Conservation (phyloP, 805 yeast genomes). For the Nakazawaea pomicola region DNA sequence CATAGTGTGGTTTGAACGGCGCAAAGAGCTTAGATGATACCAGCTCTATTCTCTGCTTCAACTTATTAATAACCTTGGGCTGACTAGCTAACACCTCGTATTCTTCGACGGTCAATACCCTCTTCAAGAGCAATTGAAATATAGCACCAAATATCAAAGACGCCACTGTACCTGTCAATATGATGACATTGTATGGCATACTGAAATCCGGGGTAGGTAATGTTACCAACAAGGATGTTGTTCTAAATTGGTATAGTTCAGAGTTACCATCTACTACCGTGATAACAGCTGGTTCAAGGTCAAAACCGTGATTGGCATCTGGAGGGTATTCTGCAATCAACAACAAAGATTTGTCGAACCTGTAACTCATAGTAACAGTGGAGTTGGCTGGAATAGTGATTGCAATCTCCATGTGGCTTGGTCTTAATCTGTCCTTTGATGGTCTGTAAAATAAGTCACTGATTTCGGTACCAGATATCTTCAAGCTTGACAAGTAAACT, state of each 20-base stretch:
- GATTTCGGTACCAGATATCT: conserved; percentile 31
- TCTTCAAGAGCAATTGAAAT: conserved; percentile 71
- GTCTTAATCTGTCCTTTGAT: conserved; percentile 73
- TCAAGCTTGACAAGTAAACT: conserved; percentile 68
- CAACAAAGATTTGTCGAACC: conserved; percentile 83
- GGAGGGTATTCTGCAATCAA: conserved; percentile 95
- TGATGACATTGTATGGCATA: conserved; percentile 97
- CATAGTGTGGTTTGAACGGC: background rate
- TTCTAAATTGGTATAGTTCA: conserved; percentile 51
- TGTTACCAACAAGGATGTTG: conserved; percentile 80
- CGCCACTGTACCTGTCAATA: conserved; percentile 88
- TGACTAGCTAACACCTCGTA: background rate
- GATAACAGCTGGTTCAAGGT: conserved; percentile 85
- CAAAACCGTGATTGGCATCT: conserved; percentile 97
- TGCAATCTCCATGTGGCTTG: conserved; percentile 74
- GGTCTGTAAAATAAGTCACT: conserved; percentile 61
- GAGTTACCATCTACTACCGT: conserved; percentile 38
- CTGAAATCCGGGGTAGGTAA: conserved; percentile 97
- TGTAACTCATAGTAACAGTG: conserved; percentile 58
- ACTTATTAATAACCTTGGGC: conserved; percentile 1
- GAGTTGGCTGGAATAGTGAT: conserved; percentile 61
- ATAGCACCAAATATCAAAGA: conserved; percentile 86
- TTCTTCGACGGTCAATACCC: conserved; percentile 72
- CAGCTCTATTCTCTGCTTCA: background rate
- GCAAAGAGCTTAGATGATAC: background rate